phyloP scores from a whole-genome alignment of 352 stramenopile species.

The Pythium diclinum region DNA sequence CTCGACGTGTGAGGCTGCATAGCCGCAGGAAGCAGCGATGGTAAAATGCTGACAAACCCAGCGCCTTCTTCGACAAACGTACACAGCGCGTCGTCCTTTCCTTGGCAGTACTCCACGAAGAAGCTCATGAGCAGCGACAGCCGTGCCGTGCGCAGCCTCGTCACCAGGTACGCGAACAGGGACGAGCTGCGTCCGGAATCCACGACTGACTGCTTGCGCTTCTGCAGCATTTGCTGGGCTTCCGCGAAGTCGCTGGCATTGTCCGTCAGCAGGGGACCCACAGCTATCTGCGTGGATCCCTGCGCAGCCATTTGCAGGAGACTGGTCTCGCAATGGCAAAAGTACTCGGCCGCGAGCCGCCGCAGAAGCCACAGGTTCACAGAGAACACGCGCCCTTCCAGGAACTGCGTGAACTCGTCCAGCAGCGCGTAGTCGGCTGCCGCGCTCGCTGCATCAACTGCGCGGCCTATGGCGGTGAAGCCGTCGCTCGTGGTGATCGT shows the following conservation, averaged over 20 bases:
- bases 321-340: slow-evolving; percentile 47
- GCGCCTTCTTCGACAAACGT: slow-evolving; percentile 35
- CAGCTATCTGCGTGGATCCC: slow-evolving; percentile 12
- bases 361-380: slow-evolving; percentile 50
- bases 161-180: slow-evolving; percentile 21
- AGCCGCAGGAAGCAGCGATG: slow-evolving; percentile 15
- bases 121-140: slow-evolving; percentile 19
- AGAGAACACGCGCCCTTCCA: slow-evolving; percentile 46
- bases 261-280: slow-evolving; percentile 13
- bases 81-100: slow-evolving; percentile 38
- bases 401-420: slow-evolving; percentile 49
- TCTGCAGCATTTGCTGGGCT: slow-evolving; percentile 1
- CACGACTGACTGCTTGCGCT: not conserved
- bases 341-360: slow-evolving; percentile 51
- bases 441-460: slow-evolving; percentile 1
- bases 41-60: slow-evolving; percentile 44
- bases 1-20: not conserved
- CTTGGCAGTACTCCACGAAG: slow-evolving; percentile 49
- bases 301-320: slow-evolving; percentile 36
- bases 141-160: slow-evolving; percentile 6
- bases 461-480: slow-evolving; percentile 6
- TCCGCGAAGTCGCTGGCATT: not conserved
- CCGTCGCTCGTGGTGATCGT: slow-evolving; percentile 24
- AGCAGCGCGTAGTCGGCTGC: slow-evolving; percentile 32
- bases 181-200: not conserved